Base-by-base conservation (phyloP, 352 stramenopile species). In the Salisapilia sapeloensis region DNA sequence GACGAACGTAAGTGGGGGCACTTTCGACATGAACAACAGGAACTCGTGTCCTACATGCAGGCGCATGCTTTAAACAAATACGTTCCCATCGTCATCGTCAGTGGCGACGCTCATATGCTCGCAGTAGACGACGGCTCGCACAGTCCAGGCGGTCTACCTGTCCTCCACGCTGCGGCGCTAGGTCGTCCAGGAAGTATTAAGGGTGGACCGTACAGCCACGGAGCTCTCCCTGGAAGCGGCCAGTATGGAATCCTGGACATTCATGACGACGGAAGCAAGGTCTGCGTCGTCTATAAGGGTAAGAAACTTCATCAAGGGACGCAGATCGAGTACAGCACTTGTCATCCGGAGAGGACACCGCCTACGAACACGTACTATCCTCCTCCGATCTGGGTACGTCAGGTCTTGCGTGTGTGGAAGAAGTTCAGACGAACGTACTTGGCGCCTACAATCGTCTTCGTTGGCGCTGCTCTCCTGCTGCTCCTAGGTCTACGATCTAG, bases 31-130 rank as follows among this genome's bases (percentile, higher is more conserved):
- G 79, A 93, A 35, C 69, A 87, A 33, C 44, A 56, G 11, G 71
- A 87, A 34, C 50, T 93, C 21, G 51, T 86, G 38, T 61, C 62
- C 43, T 86, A 66, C 34, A 71, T 90, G 38, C 58, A 64, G 32
- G 58, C 29, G 1, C 59, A 83, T 22, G 61, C 47, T 4, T 46
- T 85, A 12, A 79, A 78, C 42, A 60, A 57, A 22, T 74, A 51
- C 49, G 69, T 80, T 16, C 65, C 62, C 2, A 62, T 93, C 27
- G 53, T 93, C 9, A 79, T 92, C 31, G 48, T 90, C 10, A 83
- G 66, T 31, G 79, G 79, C 13, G 79, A 93, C 34, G 79, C 79
- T 21, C 79, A 93, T 41, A 93, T 93, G 79, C 50, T 93, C 8
- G 79, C 77, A 7, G 56, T 89, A 11, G 79, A 93, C 22, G 74